These are phyloP conservation scores for Penstemon newberryi DNA, from an alignment of 257 asterid genomes.

Conservation along the genomic window DNA sequence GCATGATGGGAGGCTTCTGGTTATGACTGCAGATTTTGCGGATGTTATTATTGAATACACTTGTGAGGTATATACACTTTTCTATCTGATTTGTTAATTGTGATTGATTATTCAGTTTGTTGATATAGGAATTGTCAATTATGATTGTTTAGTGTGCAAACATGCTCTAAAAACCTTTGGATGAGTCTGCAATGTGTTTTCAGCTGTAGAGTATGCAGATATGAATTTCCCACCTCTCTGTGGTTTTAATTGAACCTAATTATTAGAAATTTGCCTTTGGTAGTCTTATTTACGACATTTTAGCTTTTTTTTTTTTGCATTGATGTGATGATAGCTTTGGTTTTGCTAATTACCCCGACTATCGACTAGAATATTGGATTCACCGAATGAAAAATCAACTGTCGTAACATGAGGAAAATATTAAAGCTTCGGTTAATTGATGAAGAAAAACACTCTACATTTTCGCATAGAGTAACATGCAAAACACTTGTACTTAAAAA, in stretches of 20 bases:
- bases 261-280: background rate
- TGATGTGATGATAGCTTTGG: background rate
- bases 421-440: slow-evolving; percentile 15
- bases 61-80: slow-evolving; percentile 66
- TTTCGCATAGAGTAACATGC: slow-evolving; percentile 7
- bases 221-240: slow-evolving; percentile 2
- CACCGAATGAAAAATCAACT: background rate
- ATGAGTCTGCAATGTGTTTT: slow-evolving; percentile 21
- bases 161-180: background rate
- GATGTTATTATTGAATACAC: slow-evolving; percentile 64
- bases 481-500: no score
- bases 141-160: background rate
- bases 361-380: slow-evolving; percentile 20
- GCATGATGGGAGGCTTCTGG: slow-evolving; percentile 91
- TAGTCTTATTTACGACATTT: background rate
- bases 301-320: background rate
- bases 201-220: background rate
- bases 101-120: background rate
- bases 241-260: slow-evolving; percentile 1
- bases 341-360: background rate
- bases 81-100: background rate
- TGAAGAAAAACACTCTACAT: background rate
- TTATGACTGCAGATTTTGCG: slow-evolving; percentile 71
- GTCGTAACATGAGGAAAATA: background rate
- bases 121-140: background rate